Percentiles rank a stretch among this genome's conserved stretches.
Conservation (phyloP, 2,329 filamentous ascomycete genomes). For the Fusarium irregulare region DNA sequence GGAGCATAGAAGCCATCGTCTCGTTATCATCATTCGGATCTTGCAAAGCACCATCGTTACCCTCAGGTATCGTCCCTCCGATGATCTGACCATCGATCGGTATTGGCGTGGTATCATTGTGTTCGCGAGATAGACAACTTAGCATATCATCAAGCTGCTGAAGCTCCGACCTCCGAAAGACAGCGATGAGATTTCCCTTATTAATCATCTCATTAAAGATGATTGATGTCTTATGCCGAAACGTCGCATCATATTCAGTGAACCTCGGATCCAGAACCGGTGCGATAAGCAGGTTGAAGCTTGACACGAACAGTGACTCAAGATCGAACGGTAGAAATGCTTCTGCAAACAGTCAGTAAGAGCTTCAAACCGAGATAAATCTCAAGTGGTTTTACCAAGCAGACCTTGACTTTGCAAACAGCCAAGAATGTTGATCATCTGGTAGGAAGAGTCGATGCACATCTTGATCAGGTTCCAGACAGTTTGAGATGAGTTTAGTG, state of each 20-base stretch:
- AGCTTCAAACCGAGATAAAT: background rate
- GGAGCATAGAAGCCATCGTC: constrained; percentile 30
- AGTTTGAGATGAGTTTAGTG: constrained; percentile 54
- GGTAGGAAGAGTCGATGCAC: constrained; percentile 51
- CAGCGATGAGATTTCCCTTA: constrained; percentile 59
- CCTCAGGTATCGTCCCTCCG: constrained; percentile 3
- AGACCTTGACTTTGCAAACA: constrained; percentile 59
- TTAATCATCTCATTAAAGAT: constrained; percentile 61
- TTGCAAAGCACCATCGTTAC: background rate
- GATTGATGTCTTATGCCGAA: constrained; percentile 55
- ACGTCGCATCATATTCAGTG: constrained; percentile 50
- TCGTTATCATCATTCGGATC: constrained; percentile 25
- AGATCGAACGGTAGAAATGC: constrained; percentile 62
- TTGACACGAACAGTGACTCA: constrained; percentile 57
- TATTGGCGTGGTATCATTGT: background rate
- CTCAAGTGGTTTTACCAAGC: constrained; percentile 52
- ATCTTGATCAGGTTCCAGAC: constrained; percentile 51
- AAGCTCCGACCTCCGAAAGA: constrained; percentile 57
- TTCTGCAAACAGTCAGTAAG: constrained; percentile 47
- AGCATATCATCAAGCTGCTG: constrained; percentile 58
- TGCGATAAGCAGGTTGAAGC: constrained; percentile 55
- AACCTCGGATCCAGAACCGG: constrained; percentile 51
- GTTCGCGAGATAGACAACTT: constrained; percentile 40
- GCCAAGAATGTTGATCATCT: constrained; percentile 54
- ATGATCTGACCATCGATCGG: constrained; percentile 32